Percentiles rank a stretch among this genome's conserved stretches.
phyloP scores from a whole-genome alignment of 2,329 filamentous ascomycete species.

The Penicillium sp. region DNA sequence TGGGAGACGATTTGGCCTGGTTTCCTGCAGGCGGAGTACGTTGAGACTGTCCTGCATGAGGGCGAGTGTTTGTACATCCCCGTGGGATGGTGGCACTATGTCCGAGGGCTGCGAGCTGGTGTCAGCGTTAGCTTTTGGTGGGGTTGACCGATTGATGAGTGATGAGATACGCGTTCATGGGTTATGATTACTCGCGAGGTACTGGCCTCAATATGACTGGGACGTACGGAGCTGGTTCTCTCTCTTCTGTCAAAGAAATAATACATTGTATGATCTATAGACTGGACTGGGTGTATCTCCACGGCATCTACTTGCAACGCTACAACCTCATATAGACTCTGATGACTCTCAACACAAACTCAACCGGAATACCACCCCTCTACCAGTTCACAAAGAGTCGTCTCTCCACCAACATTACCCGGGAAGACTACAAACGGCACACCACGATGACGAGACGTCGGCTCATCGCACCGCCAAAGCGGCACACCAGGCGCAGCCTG shows the following conservation, averaged over 20 bases:
- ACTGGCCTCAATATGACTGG: not conserved
- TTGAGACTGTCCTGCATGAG: slow-evolving; percentile 74
- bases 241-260: not conserved
- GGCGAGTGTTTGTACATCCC: slow-evolving; percentile 90
- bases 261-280: not conserved
- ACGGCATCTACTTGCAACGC: not conserved
- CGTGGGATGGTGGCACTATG: slow-evolving; percentile 97
- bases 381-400: slow-evolving; percentile 52
- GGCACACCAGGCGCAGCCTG: slow-evolving; percentile 62
- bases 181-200: not conserved
- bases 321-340: not conserved
- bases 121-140: slow-evolving; percentile 99
- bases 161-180: not conserved
- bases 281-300: not conserved
- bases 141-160: slow-evolving; percentile 52
- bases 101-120: slow-evolving; percentile 79
- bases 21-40: slow-evolving; percentile 64
- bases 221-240: not conserved
- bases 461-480: slow-evolving; percentile 61
- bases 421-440: slow-evolving; percentile 62
- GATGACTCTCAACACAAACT: not conserved
- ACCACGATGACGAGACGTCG: slow-evolving; percentile 52
- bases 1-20: slow-evolving; percentile 53
- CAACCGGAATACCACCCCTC: slow-evolving; percentile 37
- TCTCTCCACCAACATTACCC: slow-evolving; percentile 58